Base-by-base conservation (phyloP, 2,329 filamentous ascomycete genomes). In the Teratosphaeria viscida region DNA sequence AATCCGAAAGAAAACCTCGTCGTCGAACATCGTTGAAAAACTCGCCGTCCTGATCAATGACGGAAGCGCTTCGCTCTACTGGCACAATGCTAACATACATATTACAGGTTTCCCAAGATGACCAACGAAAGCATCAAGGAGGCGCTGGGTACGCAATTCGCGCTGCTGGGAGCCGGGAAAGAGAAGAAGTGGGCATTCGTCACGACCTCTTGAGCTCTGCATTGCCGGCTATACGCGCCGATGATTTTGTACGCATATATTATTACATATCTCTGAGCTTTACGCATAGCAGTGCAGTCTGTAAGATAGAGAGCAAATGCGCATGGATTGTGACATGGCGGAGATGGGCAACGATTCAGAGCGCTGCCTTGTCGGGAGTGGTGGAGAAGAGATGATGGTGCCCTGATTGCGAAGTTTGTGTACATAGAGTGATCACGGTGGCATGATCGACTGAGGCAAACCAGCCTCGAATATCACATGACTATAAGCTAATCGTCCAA, bases 71-170 rank as follows among this genome's bases (percentile, higher is more conserved):
- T 32, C 16, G 11, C 37, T 14, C n/a, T 2, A 43, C 11, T 2
- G 5, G 37, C 12, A 16, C 7, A n/a, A 54, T 5, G 26, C 52
- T 54, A n/a, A 32, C 52, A 10, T 29, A 29, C 11, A n/a, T 19
- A 26, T 8, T 4, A 12, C 65, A 83, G 81, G 65, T 90, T 92
- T 65, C 83, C 86, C 0, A 85, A 85, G 62, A 81, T 86, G 54
- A 83, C 86, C 1, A 89, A 86, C 67, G 82, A 84, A 23, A 82
- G 85, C 27, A 84, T 95, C 65, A 88, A 85, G 68, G 82, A 84
- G 57, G 92, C 88, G 0, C 75, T 94, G 23, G 84, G 84, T 61
- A 74, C 75, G 10, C 77, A 89, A 57, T 89, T 89, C 10, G 79
- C 81, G 52, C 80, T 86, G 49, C 79, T 84, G 58, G 85, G 80